Evolutionary conservation across 2,329 filamentous ascomycete genomes (phyloP).

Genomic region (Epichloe coenophiala): DNA sequence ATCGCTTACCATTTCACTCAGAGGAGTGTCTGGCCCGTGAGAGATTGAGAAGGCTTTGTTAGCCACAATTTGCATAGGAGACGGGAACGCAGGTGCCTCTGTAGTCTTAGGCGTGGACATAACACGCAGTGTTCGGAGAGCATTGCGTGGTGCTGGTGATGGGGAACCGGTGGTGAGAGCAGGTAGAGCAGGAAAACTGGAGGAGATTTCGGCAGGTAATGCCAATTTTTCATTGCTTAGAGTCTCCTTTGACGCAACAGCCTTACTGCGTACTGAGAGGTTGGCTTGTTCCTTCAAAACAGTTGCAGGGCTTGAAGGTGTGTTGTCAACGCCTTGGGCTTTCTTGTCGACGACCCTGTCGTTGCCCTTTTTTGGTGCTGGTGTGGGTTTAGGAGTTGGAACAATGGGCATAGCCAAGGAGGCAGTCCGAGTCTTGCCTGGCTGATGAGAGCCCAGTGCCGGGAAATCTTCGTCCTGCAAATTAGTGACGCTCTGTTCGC

Average conservation of each 20-base stretch:
- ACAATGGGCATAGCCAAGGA: conserved; percentile 22
- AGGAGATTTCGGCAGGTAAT: conserved; percentile 12
- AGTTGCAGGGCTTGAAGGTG: not conserved
- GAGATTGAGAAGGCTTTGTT: conserved; percentile 18
- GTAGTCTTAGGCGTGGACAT: conserved; percentile 39
- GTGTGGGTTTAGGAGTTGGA: conserved; percentile 20
- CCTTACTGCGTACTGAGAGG: not conserved
- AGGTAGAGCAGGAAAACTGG: conserved; percentile 37
- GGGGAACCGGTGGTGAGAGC: conserved; percentile 29
- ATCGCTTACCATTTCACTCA: conserved; percentile 63
- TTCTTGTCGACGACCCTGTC: conserved; percentile 18
- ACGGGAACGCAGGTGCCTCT: conserved; percentile 34
- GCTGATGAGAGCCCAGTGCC: conserved; percentile 35
- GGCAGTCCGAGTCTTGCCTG: conserved; percentile 18
- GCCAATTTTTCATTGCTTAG: conserved; percentile 1
- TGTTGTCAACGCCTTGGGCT: conserved; percentile 1
- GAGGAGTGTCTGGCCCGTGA: conserved; percentile 56
- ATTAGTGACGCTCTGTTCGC: conserved; percentile 10
- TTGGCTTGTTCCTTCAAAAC: not conserved
- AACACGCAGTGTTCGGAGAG: conserved; percentile 55
- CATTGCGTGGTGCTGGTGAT: conserved; percentile 37
- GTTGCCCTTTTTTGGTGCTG: conserved; percentile 17
- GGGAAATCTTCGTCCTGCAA: conserved; percentile 52
- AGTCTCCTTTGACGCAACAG: not conserved
- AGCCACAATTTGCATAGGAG: conserved; percentile 16